A percentile compares a stretch with the other conserved stretches of the same genome.
These are phyloP conservation scores for Theileria parva DNA, from an alignment of 169 alveolate genomes.

Conservation along the genomic window DNA sequence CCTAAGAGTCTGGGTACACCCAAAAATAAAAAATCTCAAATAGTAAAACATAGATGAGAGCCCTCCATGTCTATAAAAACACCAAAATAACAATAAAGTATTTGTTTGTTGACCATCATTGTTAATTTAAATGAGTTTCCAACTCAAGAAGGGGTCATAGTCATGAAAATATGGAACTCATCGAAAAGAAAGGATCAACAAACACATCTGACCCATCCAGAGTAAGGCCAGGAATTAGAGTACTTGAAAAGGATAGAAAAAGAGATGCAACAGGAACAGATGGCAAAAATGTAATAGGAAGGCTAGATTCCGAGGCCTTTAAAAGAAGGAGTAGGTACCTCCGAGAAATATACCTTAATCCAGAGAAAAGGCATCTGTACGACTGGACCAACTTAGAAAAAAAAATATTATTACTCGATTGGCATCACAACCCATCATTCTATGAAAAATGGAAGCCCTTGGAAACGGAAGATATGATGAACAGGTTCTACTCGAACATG, in stretches of 20 bases:
- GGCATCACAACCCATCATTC: slow-evolving; percentile 56
- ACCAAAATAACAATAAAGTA: not conserved
- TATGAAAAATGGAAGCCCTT: slow-evolving; percentile 56
- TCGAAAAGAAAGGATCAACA: not conserved
- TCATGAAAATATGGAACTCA: not conserved
- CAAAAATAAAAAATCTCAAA: too few species aligned
- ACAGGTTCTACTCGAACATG: slow-evolving; percentile 48
- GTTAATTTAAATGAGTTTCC: not conserved
- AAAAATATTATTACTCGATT: slow-evolving; percentile 61
- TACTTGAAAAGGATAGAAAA: slow-evolving; percentile 19
- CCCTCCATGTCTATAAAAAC: not conserved
- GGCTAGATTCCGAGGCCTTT: slow-evolving; percentile 59
- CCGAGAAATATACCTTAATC: slow-evolving; percentile 56
- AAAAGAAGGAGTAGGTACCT: slow-evolving; percentile 49
- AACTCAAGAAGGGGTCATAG: not conserved
- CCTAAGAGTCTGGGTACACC: not conserved
- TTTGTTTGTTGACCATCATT: not conserved
- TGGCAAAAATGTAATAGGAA: slow-evolving; percentile 3
- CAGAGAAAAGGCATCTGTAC: slow-evolving; percentile 46
- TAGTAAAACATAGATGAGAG: not conserved
- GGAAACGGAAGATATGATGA: slow-evolving; percentile 62
- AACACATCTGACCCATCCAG: slow-evolving; percentile 9
- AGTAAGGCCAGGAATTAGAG: not conserved
- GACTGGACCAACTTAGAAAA: slow-evolving; percentile 62
- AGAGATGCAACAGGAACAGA: not conserved